phyloP scores from a whole-genome alignment of 805 yeast species.

The Starmera dryadoides region DNA sequence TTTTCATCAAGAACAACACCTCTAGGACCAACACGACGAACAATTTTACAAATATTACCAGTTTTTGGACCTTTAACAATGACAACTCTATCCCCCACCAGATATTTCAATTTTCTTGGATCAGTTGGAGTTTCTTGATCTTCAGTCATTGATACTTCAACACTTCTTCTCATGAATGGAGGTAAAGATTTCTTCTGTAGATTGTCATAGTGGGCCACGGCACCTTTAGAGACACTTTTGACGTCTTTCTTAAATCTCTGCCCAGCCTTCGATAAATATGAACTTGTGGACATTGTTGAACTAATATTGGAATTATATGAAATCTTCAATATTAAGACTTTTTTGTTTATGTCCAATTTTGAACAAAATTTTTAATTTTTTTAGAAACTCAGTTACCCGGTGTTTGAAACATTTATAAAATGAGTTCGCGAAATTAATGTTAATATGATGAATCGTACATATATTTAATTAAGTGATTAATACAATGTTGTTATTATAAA shows the following conservation, averaged over 20 bases:
- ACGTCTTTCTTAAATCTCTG: conserved; percentile 25
- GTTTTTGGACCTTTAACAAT: conserved; percentile 60
- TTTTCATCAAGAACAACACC: conserved; percentile 59
- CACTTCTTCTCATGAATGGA: conserved; percentile 26
- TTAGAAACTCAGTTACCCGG: no score
- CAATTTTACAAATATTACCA: conserved; percentile 69
- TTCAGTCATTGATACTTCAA: conserved; percentile 23
- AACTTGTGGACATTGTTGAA: neutral
- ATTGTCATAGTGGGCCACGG: conserved; percentile 22
- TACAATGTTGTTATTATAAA: no score
- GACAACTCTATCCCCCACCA: conserved; percentile 74
- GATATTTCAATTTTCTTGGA: conserved; percentile 50
- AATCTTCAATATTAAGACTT: no score
- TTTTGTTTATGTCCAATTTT: no score
- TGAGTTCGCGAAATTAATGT: no score
- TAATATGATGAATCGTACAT: no score
- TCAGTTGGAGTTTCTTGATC: conserved; percentile 30
- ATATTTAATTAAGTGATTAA: no score
- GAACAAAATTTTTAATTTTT: no score
- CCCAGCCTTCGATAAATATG: conserved; percentile 27
- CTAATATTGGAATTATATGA: no score
- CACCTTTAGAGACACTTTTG: conserved; percentile 22
- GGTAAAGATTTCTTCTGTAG: conserved; percentile 25
- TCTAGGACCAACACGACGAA: conserved; percentile 53
- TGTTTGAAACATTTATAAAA: no score